Base-by-base conservation (phyloP, 2,329 filamentous ascomycete species). In the Tolypocladium tropicale region DNA sequence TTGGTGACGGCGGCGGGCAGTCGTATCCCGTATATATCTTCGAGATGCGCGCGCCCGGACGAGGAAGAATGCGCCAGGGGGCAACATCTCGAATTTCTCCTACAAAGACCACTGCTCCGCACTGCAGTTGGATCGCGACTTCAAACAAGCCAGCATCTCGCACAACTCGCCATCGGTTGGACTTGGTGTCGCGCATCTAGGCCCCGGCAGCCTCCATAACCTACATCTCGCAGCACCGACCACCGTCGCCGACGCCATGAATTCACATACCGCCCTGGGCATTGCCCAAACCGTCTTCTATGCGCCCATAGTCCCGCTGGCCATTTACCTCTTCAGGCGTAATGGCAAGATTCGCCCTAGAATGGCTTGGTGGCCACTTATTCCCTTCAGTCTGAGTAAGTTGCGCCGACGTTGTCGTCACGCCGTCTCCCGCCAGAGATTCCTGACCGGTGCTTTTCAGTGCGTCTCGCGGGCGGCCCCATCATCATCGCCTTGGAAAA, bases 251-350 rank as follows among this genome's bases (percentile, higher is more conserved):
- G 21, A 18, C 4, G 58, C 59, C 58, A 55, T 64, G 57, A 57
- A 59, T 52, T 50, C 63, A 0, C 65, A 67, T 53, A 60, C 54
- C 2, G 59, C 61, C 1, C 53, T 62, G 56, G 64, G 61, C 54
- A 63, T 67, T 49, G 60, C 60, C 53, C 65, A 67, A 53, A 59
- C 59, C 52, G 56, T 65, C 54, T 65, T 65, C 49, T 67, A 67
- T 55, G 56, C 59, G 2, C 65, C 65, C 41, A 57, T 65, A 39
- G 58, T 66, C 25, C 61, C 63, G 14, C 28, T 60, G 33, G 61
- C 60, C 33, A 59, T 65, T 32, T 63, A 53, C 11, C 57, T 67
- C 32, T 58, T 65, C 34, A 23, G 52, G n/a, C 62, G 65, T 53
- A 67, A 66, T 49, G 65, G 62, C 57, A 60, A 53, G n/a, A 60